These are phyloP conservation scores for Amanita pallidorosea DNA, from an alignment of 768 basidiomycete genomes.

Conservation along the genomic window DNA sequence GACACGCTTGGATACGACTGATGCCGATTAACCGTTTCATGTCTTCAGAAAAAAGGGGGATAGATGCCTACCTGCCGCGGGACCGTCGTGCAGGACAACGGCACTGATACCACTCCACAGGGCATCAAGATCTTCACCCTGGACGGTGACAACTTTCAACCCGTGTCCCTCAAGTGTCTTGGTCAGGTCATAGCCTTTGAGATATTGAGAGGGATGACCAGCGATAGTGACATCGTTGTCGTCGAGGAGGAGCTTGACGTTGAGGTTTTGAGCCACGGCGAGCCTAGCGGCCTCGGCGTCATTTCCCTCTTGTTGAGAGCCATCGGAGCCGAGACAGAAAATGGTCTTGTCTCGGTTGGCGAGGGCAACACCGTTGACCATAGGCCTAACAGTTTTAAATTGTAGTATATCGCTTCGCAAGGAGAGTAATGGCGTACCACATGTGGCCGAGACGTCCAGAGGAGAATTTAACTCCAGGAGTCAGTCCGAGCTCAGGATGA, in stretches of 20 bases:
- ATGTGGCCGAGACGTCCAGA: slow-evolving; percentile 89
- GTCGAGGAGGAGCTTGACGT: slow-evolving; percentile 81
- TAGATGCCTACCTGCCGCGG: slow-evolving; percentile 56
- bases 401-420: neutral
- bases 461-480: slow-evolving; percentile 89
- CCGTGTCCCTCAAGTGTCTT: slow-evolving; percentile 78
- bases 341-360: slow-evolving; percentile 69
- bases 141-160: slow-evolving; percentile 58
- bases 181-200: slow-evolving; percentile 62
- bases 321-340: slow-evolving; percentile 82
- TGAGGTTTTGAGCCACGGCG: slow-evolving; percentile 73
- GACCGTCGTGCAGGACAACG: slow-evolving; percentile 53
- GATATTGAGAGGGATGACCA: slow-evolving; percentile 82
- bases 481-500: slow-evolving; percentile 82
- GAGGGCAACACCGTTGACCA: slow-evolving; percentile 78
- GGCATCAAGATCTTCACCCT: slow-evolving; percentile 73
- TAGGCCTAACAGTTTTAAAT: slow-evolving; percentile 30
- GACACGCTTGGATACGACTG: slow-evolving; percentile 58
- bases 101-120: slow-evolving; percentile 60
- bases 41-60: neutral
- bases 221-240: slow-evolving; percentile 90
- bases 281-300: slow-evolving; percentile 85
- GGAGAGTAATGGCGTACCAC: slow-evolving; percentile 34
- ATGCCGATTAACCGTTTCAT: neutral
- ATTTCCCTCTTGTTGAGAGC: slow-evolving; percentile 87